Base-by-base conservation (phyloP, 768 basidiomycete genomes). In the Neoboletus magnificus region DNA sequence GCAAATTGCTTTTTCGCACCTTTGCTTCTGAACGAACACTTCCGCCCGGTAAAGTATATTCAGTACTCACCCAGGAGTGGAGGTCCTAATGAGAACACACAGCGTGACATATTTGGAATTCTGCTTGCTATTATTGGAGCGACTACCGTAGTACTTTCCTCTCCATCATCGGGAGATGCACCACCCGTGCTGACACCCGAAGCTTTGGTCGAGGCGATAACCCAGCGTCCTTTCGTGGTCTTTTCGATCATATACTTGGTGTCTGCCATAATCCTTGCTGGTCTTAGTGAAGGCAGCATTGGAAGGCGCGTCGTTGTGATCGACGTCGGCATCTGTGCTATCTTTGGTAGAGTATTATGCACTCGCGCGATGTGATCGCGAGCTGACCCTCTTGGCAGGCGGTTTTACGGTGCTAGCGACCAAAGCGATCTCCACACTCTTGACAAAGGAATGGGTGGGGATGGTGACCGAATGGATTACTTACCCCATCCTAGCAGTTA, bases 1-100 rank as follows among this genome's bases (percentile, higher is more conserved):
- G 92, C 96, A 15, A 98, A 98, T 69, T 98, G 94, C 66, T 78
- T 94, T 39, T 93, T 98, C 60, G 93, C 95, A 1, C 96, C 96
- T 16, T 63, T 93, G 3, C 81, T 98, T 66, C 79, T 93, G 11
- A 78, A 83, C 10, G 92, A 98, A 73, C 81, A 80, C 6, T 95
- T 99, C 67, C 85, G 87, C 35, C 87, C 80, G 73, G 86, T 87
- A 67, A 69, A 71, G 60, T 66, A 16, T 59, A 53, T 66, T 27
- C 22, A 48, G 16, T 56, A 41, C 12, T n/a, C 23, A 27, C 48
- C 37, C 32, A 32, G 40, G 50, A 50, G 27, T 48, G 44, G 59
- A 30, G 46, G n/a, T 18, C 40, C 61, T 71, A 45, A 66, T 50
- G 30, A 57, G 18, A 49, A 35, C 25, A 33, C 50, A 22, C 55